These are phyloP conservation scores for Mycena leptocephala DNA, from an alignment of 768 basidiomycete species.

Conservation along the genomic window DNA sequence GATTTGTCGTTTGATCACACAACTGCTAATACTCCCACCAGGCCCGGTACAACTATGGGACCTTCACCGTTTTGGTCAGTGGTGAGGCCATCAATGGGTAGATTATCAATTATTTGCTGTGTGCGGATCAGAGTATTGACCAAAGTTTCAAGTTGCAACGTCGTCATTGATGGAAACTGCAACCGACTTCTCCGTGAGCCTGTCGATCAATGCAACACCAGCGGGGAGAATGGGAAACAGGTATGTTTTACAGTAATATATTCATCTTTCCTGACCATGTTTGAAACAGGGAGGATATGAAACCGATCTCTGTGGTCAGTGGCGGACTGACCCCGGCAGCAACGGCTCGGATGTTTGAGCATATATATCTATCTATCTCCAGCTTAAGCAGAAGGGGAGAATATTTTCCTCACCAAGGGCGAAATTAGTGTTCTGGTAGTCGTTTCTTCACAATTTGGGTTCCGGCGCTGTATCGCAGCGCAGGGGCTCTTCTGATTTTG, in stretches of 20 bases:
- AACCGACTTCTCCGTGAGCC: conserved; percentile 37
- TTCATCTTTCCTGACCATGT: not conserved
- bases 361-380: too few relatives aligned
- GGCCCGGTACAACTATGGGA: conserved; percentile 1
- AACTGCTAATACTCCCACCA: not conserved
- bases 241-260: not conserved
- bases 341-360: not conserved
- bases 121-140: not conserved
- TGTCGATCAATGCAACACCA: conserved; percentile 34
- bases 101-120: not conserved
- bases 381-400: too few relatives aligned
- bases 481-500: too few relatives aligned
- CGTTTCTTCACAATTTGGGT: too few relatives aligned
- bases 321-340: conserved; percentile 27
- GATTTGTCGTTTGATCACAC: too few relatives aligned
- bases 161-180: conserved; percentile 36
- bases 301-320: conserved; percentile 38
- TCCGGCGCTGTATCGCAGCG: too few relatives aligned
- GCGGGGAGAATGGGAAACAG: conserved; percentile 30
- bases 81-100: conserved; percentile 4
- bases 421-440: too few relatives aligned
- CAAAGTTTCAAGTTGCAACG: not conserved
- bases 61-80: conserved; percentile 8
- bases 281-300: conserved; percentile 28
- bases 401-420: too few relatives aligned